A percentile compares a stretch with the other conserved stretches of the same genome.
Evolutionary conservation across 129 eudicot genomes (phyloP).

Genomic region (Artemisia tridentata): DNA sequence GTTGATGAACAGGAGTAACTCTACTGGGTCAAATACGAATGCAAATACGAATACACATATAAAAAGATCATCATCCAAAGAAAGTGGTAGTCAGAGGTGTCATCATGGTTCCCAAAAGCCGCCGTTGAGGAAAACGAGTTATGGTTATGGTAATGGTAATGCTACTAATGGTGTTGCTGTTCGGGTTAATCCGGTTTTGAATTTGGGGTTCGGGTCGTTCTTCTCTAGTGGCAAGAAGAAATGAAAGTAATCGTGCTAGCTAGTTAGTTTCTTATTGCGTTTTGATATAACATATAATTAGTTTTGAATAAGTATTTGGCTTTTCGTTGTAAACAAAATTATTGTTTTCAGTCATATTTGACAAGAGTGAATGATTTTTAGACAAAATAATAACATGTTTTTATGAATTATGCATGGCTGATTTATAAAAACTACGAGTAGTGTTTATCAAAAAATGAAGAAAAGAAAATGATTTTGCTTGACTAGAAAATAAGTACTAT

Average conservation of each 20-base stretch:
- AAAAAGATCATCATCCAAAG: slow-evolving; percentile 42
- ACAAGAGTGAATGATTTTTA: not conserved
- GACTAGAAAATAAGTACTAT: not conserved
- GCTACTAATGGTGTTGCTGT: slow-evolving; percentile 26
- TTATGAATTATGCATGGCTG: not conserved
- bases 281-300: no score
- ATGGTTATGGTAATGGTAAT: slow-evolving; percentile 18
- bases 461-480: not conserved
- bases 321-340: not conserved
- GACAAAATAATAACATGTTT: not conserved
- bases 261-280: not conserved
- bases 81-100: slow-evolving; percentile 37
- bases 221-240: slow-evolving; percentile 66
- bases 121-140: slow-evolving; percentile 58
- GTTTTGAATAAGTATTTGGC: no score
- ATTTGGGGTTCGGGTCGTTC: slow-evolving; percentile 73
- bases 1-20: slow-evolving; percentile 69
- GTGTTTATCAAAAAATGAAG: no score
- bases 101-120: slow-evolving; percentile 49
- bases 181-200: slow-evolving; percentile 61
- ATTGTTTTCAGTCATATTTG: not conserved
- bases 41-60: slow-evolving; percentile 22
- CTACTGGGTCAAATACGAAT: slow-evolving; percentile 65
- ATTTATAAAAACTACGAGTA: no score
- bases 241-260: slow-evolving; percentile 25